Evolutionary conservation across 805 yeast genomes (phyloP), one percentile per base, ranked within the genome.

Genomic region (Cyberlindnera subsufficiens): DNA sequence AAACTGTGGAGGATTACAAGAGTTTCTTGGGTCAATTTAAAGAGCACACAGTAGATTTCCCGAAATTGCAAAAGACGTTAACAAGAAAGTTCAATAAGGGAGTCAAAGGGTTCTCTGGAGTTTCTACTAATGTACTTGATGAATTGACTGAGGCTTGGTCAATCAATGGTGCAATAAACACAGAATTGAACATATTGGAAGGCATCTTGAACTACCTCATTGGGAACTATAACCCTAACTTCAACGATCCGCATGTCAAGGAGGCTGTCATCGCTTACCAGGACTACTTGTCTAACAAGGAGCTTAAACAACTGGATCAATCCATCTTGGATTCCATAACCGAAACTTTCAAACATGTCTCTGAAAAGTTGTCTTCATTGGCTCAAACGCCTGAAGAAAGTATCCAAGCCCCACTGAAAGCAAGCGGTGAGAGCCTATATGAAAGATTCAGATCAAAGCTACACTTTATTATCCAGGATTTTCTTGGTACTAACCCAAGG

Each of bases 241-340:
- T 82, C 65, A 85, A 85, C 56, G 90, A 85, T 60, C 69, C 74
- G 9, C 85, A 82, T 0, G 91, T 85, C 7, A 82, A 81, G 54
- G 70, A 64, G 14, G 75, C 86, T 0, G 81, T 82, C 5, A 64
- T 67, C 19, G 55, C 67, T 0, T 82, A 62, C 56, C 76, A 74
- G 36, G 77, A 79, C 47, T 78, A 74, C 18, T 31, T 34, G 4
- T 40, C 43, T 22, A 51, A 49, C 32, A 51, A 51, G 37, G 42
- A 37, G 14, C 10, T 31, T 6, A 15, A 17, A 10, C 9, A 18
- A 11, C 30, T n/a, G 6, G 13, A 8, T n/a, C n/a, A 16, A 15
- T 29, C 39, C 10, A 13, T 35, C n/a, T 18, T 36, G 6, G 27
- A 32, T 6, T 10, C 14, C 5, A 19, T 31, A 8, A 19, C 19